Base-by-base conservation (phyloP, 2,329 filamentous ascomycete species). In the Calonectria pauciramosa region DNA sequence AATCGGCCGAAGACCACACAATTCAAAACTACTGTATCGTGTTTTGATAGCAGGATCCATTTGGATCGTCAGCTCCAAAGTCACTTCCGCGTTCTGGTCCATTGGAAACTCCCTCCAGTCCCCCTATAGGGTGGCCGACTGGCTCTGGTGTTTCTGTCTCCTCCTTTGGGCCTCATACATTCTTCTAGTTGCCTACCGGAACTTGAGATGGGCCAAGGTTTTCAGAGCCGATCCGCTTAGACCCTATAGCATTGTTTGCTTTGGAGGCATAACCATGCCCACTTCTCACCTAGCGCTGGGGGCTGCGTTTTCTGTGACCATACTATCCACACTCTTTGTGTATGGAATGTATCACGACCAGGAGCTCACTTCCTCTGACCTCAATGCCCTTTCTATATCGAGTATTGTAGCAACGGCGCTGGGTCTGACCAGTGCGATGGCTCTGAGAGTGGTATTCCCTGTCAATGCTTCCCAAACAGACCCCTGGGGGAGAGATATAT, bases 131-230 rank as follows among this genome's bases (percentile, higher is more conserved):
- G 28, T 76, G 1, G 51, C 51, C 1, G 80, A 82, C 60, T 82
- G 79, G 81, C 56, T 74, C 10, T 77, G 78, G 78, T 74, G 67
- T 2, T 67, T 78, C 7, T 75, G 74, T 7, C 65, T 80, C 4
- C 59, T 79, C 38, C 72, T 81, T 38, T 82, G 80, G 51, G 78
- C 74, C 11, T 70, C 69, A 2, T 82, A 82, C 56, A 80, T 74
- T 1, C 63, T 76, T 6, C 68, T 75, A 2, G 68, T 38, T 16
- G 74, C 75, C 0, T 71, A 73, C 8, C 65, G 66, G 18, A 81
- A 80, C 30, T 54, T 82, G 47, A 71, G 54, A 10, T 78, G 79
- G 54, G 44, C 80, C 1, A 67, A 63, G 4, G 38, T 80, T 9
- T 49, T 81, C 28, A 74, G 47, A 16, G 18, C 69, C 16, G 66